Evolutionary conservation across 1,284 basidiomycete genomes (phyloP), one percentile per base, ranked within the genome.

Genomic region (Tylopilus sp.): DNA sequence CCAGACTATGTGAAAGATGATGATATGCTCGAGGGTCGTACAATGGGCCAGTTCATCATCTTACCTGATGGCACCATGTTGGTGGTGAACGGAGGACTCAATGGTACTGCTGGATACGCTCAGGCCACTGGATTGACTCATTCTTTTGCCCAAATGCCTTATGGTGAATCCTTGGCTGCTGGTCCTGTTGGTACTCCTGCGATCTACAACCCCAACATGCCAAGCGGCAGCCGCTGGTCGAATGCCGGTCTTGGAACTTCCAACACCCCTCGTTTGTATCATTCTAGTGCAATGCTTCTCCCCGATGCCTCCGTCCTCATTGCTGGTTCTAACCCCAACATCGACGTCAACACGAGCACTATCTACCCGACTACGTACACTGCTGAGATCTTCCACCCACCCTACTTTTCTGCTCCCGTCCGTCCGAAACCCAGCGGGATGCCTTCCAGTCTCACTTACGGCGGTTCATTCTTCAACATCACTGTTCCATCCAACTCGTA

Each of bases 241-340:
- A 82, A 79, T 53, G 72, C 75, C 2, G 87, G 85, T 30, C 67
- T 89, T n/a, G 59, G 60, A 2, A 71, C 77, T 0, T 82, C 86
- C 5, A 75, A 67, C 16, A 84, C 90, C 43, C 70, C 89, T 49
- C 82, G 92, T 56, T 74, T 96, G 58, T 95, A 96, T 71, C 92
- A 96, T 69, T 93, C 90, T 3, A 83, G 83, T 8, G 92, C 91
- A n/a, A 75, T 96, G 16, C 80, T 97, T 31, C 82, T 97, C 30
- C 85, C 92, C 15, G 92, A 97, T 60, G 89, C 79, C 0, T 89
- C 89, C 3, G 84, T 97, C 41, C 70, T 97, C 52, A 78, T 97
- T 52, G 92, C 91, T 46, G 94, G 95, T 11, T 93, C 90, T 21
- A 97, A 97, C 71, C 94, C 94, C 34, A 96, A 97, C 66, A 77